Conservation (phyloP, 345 rosid species). For the Aquilaria malaccensis region DNA sequence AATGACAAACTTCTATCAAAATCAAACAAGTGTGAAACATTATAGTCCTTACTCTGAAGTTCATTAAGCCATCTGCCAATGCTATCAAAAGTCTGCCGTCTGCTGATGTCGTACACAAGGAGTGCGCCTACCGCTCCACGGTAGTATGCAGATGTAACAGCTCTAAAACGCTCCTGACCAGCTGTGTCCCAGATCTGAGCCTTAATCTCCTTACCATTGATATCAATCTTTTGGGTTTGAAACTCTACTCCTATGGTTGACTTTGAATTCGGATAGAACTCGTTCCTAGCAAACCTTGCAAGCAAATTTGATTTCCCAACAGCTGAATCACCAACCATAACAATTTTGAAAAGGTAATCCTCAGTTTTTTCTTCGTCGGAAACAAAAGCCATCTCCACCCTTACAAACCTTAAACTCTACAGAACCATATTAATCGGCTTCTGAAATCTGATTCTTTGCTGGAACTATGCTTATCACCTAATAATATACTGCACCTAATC, state of each 20-base stretch:
- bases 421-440: conserved; percentile 30
- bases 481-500: conserved; percentile 14
- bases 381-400: conserved; percentile 61
- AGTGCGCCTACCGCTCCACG: conserved; percentile 99
- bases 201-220: conserved; percentile 85
- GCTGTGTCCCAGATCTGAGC: conserved; percentile 99
- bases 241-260: conserved; percentile 98
- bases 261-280: conserved; percentile 88
- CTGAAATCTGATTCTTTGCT: conserved; percentile 8
- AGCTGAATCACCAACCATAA: conserved; percentile 90
- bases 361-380: conserved; percentile 72
- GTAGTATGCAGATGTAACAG: conserved; percentile 95
- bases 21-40: neutral
- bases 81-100: conserved; percentile 85
- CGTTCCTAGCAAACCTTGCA: conserved; percentile 95
- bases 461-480: conserved; percentile 13
- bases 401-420: conserved; percentile 28
- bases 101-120: conserved; percentile 87
- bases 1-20: too few relatives aligned
- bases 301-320: conserved; percentile 97
- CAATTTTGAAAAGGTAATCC: conserved; percentile 96
- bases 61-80: conserved; percentile 96
- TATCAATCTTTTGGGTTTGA: conserved; percentile 91
- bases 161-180: conserved; percentile 98
- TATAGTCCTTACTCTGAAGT: conserved; percentile 71